Evolutionary conservation across 257 asterid species (phyloP).

Genomic region (Scutellaria barbata): DNA sequence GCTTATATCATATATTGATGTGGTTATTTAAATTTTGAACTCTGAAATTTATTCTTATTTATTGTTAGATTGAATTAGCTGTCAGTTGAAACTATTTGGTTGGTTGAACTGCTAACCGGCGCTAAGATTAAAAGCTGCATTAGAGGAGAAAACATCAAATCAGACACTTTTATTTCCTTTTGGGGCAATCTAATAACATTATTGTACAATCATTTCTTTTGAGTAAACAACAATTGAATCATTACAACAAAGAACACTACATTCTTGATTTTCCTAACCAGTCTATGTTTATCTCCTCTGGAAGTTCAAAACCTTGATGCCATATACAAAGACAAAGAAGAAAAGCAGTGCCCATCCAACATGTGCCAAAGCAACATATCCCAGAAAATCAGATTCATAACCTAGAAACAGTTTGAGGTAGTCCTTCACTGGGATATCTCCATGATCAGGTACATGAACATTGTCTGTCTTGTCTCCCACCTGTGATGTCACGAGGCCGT

Average conservation of each 20-base stretch:
- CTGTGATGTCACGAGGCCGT: constrained; percentile 61
- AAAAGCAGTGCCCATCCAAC: constrained; percentile 71
- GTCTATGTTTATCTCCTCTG: constrained; percentile 62
- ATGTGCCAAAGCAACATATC: constrained; percentile 67
- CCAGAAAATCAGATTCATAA: constrained; percentile 63
- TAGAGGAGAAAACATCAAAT: neutral
- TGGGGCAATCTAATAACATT: constrained; percentile 28
- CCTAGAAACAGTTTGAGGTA: constrained; percentile 58
- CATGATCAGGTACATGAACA: constrained; percentile 57
- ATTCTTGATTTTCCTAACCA: neutral
- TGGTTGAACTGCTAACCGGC: too few relatives aligned
- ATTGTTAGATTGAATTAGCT: too few relatives aligned
- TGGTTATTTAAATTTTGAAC: too few relatives aligned
- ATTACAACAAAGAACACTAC: neutral
- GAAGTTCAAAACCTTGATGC: constrained; percentile 67
- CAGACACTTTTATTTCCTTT: constrained; percentile 8
- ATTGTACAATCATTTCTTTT: constrained; percentile 12
- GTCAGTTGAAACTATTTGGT: too few relatives aligned
- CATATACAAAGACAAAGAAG: constrained; percentile 64
- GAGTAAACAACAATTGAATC: constrained; percentile 24
- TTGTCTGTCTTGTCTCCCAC: constrained; percentile 48
- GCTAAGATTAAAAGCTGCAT: neutral
- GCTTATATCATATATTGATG: too few relatives aligned
- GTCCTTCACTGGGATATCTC: constrained; percentile 52
- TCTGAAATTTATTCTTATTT: too few relatives aligned